Percentiles rank a stretch among this genome's conserved stretches.
These are phyloP conservation scores for Apiospora malaysiana DNA, from an alignment of 2,329 filamentous ascomycete species.

Conservation along the genomic window DNA sequence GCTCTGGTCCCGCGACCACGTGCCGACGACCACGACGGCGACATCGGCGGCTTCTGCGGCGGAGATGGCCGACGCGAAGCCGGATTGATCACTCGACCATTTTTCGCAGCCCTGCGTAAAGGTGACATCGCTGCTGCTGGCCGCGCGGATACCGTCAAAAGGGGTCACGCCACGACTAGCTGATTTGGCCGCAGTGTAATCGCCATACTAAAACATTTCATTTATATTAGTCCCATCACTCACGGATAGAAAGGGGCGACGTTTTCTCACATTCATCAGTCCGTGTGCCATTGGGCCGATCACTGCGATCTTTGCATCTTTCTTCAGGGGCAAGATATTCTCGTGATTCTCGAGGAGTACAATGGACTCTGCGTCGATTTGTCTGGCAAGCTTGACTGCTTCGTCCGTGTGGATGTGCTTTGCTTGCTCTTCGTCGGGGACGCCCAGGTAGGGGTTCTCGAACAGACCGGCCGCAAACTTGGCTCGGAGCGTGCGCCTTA, in stretches of 20 bases:
- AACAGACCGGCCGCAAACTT: conserved; percentile 77
- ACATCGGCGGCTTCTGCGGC: conserved; percentile 72
- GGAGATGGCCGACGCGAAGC: conserved; percentile 69
- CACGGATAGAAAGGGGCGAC: background rate
- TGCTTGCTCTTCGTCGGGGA: conserved; percentile 58
- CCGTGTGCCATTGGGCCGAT: conserved; percentile 78
- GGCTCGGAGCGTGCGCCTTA: conserved; percentile 66
- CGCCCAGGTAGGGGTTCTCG: conserved; percentile 69
- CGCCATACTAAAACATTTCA: conserved; percentile 62
- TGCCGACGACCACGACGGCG: conserved; percentile 75
- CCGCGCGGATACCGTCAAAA: conserved; percentile 69
- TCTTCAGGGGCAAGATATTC: conserved; percentile 59
- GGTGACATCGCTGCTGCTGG: conserved; percentile 64
- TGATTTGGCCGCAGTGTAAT: conserved; percentile 72
- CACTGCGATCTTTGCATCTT: conserved; percentile 71
- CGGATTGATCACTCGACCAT: conserved; percentile 73
- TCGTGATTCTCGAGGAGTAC: conserved; percentile 66
- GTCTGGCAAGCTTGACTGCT: conserved; percentile 62
- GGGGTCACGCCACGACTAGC: conserved; percentile 72
- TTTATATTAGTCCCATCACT: conserved; percentile 18
- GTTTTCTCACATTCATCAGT: conserved; percentile 63
- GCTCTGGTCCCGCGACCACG: conserved; percentile 75
- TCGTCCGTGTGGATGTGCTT: conserved; percentile 67
- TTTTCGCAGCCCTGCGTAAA: conserved; percentile 75
- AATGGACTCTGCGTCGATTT: conserved; percentile 69